Percentiles rank a stretch among this genome's conserved stretches.
phyloP scores from a whole-genome alignment of 257 asterid genomes.

The Petrea volubilis region DNA sequence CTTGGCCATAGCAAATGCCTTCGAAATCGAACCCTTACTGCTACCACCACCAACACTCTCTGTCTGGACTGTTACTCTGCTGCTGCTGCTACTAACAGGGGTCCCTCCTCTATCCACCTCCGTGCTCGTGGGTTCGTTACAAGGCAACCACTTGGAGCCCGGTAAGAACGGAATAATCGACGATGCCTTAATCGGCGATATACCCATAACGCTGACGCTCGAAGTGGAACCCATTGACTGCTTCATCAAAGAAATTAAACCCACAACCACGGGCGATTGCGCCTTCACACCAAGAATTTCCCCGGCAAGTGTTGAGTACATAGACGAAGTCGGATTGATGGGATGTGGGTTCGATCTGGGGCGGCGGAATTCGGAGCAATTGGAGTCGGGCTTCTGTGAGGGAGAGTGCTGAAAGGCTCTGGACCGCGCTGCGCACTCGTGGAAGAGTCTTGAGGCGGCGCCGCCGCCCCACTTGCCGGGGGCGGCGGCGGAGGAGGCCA shows the following conservation, averaged over 20 bases:
- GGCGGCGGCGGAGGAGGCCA: constrained; percentile 56
- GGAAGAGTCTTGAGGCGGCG: constrained; percentile 51
- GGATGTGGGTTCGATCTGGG: constrained; percentile 26
- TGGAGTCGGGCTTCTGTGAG: constrained; percentile 46
- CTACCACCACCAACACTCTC: constrained; percentile 13
- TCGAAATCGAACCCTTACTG: constrained; percentile 37
- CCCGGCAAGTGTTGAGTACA: constrained; percentile 47
- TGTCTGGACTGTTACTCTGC: constrained; percentile 13
- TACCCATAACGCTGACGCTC: constrained; percentile 38
- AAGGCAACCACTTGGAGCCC: constrained; percentile 80
- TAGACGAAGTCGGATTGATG: constrained; percentile 28
- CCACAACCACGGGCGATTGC: constrained; percentile 50
- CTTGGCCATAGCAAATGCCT: constrained; percentile 41
- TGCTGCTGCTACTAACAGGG: constrained; percentile 15
- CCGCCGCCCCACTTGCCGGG: constrained; percentile 47
- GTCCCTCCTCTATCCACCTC: constrained; percentile 68
- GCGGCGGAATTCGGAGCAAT: constrained; percentile 38
- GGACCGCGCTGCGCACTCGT: constrained; percentile 50
- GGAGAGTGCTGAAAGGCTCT: constrained; percentile 41
- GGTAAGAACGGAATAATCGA: constrained; percentile 54
- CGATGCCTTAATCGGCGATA: constrained; percentile 64
- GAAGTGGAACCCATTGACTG: constrained; percentile 43
- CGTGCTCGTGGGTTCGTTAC: constrained; percentile 48
- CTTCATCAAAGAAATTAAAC: constrained; percentile 60
- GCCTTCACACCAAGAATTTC: constrained; percentile 45